Percentiles rank a stretch among this genome's conserved stretches.
phyloP scores from a whole-genome alignment of 805 yeast genomes.

The Nakazawaea wickerhamii region DNA sequence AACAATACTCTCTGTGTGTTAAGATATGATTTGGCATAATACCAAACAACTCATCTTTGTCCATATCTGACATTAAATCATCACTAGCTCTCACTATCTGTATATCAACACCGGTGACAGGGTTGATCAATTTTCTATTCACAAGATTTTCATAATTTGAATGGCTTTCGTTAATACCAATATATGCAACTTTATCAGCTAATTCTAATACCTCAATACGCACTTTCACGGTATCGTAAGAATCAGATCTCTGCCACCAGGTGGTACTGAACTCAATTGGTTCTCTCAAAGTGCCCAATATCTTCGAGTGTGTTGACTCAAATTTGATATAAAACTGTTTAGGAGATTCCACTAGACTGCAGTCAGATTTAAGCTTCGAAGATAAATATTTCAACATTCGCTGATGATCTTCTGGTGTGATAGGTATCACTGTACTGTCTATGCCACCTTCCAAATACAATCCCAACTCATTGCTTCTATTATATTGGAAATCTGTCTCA shows the following conservation, averaged over 20 bases:
- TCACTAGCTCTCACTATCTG: neutral
- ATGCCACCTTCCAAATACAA: neutral
- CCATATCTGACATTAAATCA: neutral
- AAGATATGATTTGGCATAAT: constrained; percentile 6
- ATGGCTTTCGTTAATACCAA: constrained; percentile 3
- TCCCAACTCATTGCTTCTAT: constrained; percentile 5
- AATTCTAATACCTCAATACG: neutral
- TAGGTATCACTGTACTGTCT: neutral
- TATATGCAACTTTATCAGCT: constrained; percentile 6
- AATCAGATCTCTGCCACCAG: constrained; percentile 1
- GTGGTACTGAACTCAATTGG: neutral
- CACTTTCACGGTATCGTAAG: neutral
- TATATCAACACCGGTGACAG: constrained; percentile 3
- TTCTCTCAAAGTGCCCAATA: neutral
- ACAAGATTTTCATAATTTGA: neutral
- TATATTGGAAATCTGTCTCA: neutral
- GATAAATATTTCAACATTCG: neutral
- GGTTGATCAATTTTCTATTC: constrained; percentile 1
- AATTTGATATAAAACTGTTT: constrained; percentile 8
- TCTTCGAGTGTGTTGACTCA: neutral
- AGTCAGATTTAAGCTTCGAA: neutral
- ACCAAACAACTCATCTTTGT: neutral
- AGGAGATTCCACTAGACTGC: neutral
- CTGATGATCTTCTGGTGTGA: constrained; percentile 3
- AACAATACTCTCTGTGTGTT: constrained; percentile 1